Evolutionary conservation across 352 stramenopile genomes (phyloP), one percentile per base, ranked within the genome.

Genomic region (Peronospora farinosa): DNA sequence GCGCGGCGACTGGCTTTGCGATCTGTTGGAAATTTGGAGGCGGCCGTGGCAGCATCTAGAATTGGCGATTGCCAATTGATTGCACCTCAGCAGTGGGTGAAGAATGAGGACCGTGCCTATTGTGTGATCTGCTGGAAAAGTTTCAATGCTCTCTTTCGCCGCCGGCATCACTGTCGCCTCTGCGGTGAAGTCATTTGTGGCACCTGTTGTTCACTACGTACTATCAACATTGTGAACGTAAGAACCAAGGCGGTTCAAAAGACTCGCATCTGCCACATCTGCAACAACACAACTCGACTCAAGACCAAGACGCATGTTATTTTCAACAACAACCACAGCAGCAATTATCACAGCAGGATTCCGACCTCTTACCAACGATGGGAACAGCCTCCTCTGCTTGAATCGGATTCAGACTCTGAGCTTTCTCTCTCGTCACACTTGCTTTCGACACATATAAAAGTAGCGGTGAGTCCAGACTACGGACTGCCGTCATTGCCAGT

Each of bases 121-220:
- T 87, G 76, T 41, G 70, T 85, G 17, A 72, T 84, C 25, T 87
- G 76, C 55, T 80, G 72, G 71, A 85, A 87, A 55, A 50, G 56
- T 1, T 87, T 87, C 41, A 72, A 83, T 41, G 49, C 67, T 37
- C 40, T 85, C 25, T 79, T 75, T 25, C 71, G 74, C 0, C 62
- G 76, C 2, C 71, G 76, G 6, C 76, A 87, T 54, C 76, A 87
- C 43, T 87, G 76, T 48, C 73, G 76, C 2, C 45, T 87, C 4
- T 87, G 76, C 35, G 76, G 76, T 3, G 74, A 85, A 30, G 74
- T 87, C 35, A 65, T 85, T 31, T 87, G 76, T 40, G 67, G 67
- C 1, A 61, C 71, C 0, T 87, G 76, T 43, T 66, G 64, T 45
- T 71, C 72, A 7, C 37, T 85, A 25, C 73, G 69, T 4, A 66